Evolutionary conservation across 1,139 yeast genomes (phyloP), one percentile per base, ranked within the genome.

Genomic region (Zygosaccharomyces sapae): DNA sequence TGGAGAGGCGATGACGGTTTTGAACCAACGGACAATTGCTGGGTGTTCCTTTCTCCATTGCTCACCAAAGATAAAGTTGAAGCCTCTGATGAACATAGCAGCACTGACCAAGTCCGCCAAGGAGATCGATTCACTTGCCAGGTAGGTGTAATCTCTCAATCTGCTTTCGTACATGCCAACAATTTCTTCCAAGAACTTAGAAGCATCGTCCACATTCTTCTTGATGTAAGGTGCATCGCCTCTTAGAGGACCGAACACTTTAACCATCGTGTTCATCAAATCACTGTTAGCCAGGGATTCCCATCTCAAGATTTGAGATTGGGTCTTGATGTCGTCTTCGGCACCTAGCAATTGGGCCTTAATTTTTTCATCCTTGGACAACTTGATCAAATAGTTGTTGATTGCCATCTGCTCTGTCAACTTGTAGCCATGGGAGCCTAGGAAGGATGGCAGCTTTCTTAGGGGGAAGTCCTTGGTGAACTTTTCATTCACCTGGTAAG

Each of bases 81-180:
- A 86, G 54, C 83, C 84, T 73, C 90, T 80, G 68, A 70, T 63
- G 61, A 80, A 71, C 56, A 74, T 65, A 53, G 81, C 64, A 58
- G 85, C 90, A 59, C 76, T 71, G 63, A 78, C 77, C 61, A 87
- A 68, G 73, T 92, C 98, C 65, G 97, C 97, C 56, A 83, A 68
- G 48, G 97, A 75, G 63, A 86, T 65, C 74, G 92, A 80, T 76
- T 90, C 97, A 67, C 95, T 94, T 63, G 83, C 97, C 68, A 92
- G 80, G 77, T 78, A 92, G 55, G 97, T 88, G 81, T 77, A 79
- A 65, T 81, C 77, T 55, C 74, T 67, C 65, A 92, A 79, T 76
- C 88, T 80, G 42, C 70, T 66, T 73, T 86, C 94, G 55, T 75
- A 70, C 50, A 81, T 59, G 48, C 68, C 64, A 54, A 74, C 70